phyloP scores from a whole-genome alignment of 805 yeast species.

The Saturnispora sekii region DNA sequence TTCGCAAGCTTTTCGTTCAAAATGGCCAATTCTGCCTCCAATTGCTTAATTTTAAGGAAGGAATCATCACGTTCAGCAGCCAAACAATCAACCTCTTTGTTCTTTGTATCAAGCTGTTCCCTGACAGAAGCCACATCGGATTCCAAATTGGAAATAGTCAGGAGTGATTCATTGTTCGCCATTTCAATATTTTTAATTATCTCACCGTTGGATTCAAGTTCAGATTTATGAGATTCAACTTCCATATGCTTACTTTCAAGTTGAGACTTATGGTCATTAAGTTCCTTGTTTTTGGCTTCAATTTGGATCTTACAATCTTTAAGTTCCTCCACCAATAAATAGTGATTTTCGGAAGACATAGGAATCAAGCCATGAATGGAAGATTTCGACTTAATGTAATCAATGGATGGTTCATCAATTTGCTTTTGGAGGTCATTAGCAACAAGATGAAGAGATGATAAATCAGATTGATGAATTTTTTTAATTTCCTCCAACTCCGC shows the following conservation, averaged over 20 bases:
- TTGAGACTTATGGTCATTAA: background rate
- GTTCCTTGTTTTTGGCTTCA: conserved; percentile 1
- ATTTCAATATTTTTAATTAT: too few relatives aligned
- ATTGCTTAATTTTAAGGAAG: background rate
- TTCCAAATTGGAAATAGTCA: background rate
- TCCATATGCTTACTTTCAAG: conserved; percentile 3
- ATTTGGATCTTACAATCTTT: conserved; percentile 9
- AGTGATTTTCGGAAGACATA: conserved; percentile 10
- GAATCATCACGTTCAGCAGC: background rate
- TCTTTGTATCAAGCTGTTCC: background rate
- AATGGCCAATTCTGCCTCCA: conserved; percentile 1
- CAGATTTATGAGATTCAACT: conserved; percentile 1
- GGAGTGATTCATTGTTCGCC: too few relatives aligned
- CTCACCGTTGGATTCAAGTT: too few relatives aligned
- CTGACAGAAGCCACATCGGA: background rate
- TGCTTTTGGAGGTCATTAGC: background rate
- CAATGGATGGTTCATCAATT: conserved; percentile 10
- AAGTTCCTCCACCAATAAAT: background rate
- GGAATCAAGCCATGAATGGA: conserved; percentile 26
- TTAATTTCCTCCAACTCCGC: background rate
- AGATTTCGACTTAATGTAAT: conserved; percentile 21
- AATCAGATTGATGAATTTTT: background rate
- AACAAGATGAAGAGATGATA: background rate
- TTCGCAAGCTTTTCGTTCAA: background rate
- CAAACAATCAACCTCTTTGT: conserved; percentile 1